phyloP scores from a whole-genome alignment of 306 rosid species.

The Trifolium fragiferum region DNA sequence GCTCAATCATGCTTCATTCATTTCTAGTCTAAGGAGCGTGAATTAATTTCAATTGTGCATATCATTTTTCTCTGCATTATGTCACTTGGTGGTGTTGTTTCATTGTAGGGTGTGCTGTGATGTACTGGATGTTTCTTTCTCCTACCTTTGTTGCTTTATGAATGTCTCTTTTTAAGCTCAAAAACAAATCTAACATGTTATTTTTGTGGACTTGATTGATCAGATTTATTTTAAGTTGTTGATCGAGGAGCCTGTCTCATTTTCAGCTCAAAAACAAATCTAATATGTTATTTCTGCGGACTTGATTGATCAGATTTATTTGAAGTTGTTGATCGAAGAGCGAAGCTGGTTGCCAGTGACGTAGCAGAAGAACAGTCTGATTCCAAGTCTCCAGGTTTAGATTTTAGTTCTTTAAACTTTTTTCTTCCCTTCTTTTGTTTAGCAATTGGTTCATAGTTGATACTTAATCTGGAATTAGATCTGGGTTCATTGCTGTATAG shows the following conservation, averaged over 20 bases:
- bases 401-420: conserved; percentile 27
- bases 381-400: conserved; percentile 72
- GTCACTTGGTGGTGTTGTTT: conserved; percentile 18
- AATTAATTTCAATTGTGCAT: neutral
- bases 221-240: conserved; percentile 89
- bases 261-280: conserved; percentile 29
- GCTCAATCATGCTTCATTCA: conserved; percentile 3
- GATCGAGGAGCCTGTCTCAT: conserved; percentile 74
- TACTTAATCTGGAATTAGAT: conserved; percentile 17
- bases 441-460: neutral
- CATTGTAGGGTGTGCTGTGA: conserved; percentile 10
- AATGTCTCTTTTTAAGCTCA: conserved; percentile 23
- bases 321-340: conserved; percentile 95
- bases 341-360: conserved; percentile 84
- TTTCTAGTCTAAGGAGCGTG: conserved; percentile 1
- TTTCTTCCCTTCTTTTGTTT: neutral
- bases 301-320: conserved; percentile 63
- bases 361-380: conserved; percentile 70
- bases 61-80: conserved; percentile 3
- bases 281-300: neutral
- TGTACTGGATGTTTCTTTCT: conserved; percentile 3
- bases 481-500: conserved; percentile 15
- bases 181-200: neutral
- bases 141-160: neutral
- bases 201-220: conserved; percentile 29